Base-by-base conservation (phyloP, 2,329 filamentous ascomycete species). In the Fusarium nelsonii region DNA sequence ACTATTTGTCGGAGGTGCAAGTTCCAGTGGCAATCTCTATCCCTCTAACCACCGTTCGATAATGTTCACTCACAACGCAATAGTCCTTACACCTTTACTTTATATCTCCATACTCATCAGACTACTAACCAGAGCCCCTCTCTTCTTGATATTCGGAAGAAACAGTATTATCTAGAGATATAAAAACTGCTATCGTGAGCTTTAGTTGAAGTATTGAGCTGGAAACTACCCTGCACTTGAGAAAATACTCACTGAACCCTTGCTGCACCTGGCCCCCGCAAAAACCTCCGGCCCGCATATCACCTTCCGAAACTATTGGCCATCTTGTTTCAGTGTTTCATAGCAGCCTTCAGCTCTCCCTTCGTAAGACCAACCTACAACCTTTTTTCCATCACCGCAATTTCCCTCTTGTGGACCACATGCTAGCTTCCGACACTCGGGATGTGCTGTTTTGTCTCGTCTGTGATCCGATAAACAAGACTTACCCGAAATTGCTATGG, bases 331-430 rank as follows among this genome's bases (percentile, higher is more conserved):
- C 48, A 59, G 3, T 67, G 39, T 67, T 63, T 67, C 64, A 67
- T 67, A 53, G 43, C 51, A 57, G 39, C 58, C 54, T 45, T 68
- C 63, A 68, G 52, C 63, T 64, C 63, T 64, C 65, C 63, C 58
- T 68, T 68, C 26, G 40, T 68, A 48, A 36, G 46, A 68, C 63
- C 41, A 37, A 44, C 33, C 18, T 41, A 52, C 32, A 20, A 59
- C 45, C 45, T 39, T 51, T 37, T 36, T 48, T 32, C 45, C 49
- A 54, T 46, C 4, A 41, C n/a, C 26, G 52, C 28, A 64, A 68
- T 59, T 26, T 68, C 52, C 43, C 37, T 48, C 28, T 18, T 36
- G 44, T 59, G 51, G 58, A 43, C 11, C 58, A 12, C 26, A 36
- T 37, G 7, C 30, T 45, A 54, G 41, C 26, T 41, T 28, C 6